Evolutionary conservation across 768 basidiomycete genomes (phyloP).

Genomic region (Tricholoma flavovirens): DNA sequence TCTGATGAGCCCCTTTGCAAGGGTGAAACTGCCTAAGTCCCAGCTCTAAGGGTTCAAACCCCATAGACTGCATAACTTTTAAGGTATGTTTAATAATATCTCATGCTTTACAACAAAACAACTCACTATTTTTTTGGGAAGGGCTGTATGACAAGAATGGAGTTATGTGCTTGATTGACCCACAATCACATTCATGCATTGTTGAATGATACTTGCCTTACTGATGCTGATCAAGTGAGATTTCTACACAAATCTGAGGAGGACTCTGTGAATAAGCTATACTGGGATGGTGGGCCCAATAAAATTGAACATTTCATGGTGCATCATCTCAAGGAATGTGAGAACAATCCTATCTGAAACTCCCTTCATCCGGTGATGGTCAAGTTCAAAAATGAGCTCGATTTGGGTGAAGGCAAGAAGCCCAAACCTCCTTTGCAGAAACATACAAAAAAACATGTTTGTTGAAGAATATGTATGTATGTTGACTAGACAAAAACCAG

Average conservation of each 20-base stretch:
- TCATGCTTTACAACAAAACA: no score
- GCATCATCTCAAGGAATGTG: slow-evolving; percentile 4
- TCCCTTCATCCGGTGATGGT: background rate
- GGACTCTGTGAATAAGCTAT: background rate
- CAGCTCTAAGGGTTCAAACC: no score
- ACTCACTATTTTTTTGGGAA: background rate
- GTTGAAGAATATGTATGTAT: background rate
- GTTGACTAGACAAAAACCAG: background rate
- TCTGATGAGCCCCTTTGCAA: no score
- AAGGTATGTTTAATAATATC: background rate
- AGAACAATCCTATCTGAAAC: background rate
- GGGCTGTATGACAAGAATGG: slow-evolving; percentile 5
- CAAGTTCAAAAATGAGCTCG: no score
- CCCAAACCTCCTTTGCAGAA: no score
- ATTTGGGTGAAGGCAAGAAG: no score
- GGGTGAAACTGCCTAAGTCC: no score
- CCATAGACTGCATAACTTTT: no score
- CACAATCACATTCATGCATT: slow-evolving; percentile 6
- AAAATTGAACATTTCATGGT: slow-evolving; percentile 1
- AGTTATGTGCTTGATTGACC: slow-evolving; percentile 5
- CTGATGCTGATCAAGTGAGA: no score
- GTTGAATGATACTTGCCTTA: background rate
- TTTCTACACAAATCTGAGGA: no score
- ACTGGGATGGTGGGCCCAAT: slow-evolving; percentile 7
- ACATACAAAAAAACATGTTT: no score